A percentile compares a stretch with the other conserved stretches of the same genome.
Evolutionary conservation across 371 early-diverging fungal species (phyloP).

Genomic region (Choanephora cucurbitarum): DNA sequence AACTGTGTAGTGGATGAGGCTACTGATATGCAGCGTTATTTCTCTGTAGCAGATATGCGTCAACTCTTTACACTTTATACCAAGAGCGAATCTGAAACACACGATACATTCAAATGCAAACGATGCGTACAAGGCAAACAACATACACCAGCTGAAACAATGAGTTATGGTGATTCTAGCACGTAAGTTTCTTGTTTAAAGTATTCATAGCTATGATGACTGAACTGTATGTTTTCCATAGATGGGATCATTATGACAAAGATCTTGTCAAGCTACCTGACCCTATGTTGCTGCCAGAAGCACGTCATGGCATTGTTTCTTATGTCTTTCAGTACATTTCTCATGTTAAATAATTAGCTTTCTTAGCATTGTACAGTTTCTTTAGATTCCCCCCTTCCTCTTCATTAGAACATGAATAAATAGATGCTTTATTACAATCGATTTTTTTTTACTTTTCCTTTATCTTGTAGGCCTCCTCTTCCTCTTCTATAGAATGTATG

Average conservation of each 20-base stretch:
- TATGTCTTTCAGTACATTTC: slow-evolving; percentile 93
- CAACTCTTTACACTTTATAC: slow-evolving; percentile 84
- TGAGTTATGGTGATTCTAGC: slow-evolving; percentile 76
- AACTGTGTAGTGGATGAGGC: slow-evolving; percentile 95
- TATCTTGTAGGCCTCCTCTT: too few relatives aligned
- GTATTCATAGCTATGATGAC: neutral
- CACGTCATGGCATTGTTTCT: slow-evolving; percentile 71
- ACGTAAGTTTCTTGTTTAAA: slow-evolving; percentile 41
- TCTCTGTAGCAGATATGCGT: slow-evolving; percentile 86
- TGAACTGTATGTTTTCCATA: slow-evolving; percentile 19
- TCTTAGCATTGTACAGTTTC: too few relatives aligned
- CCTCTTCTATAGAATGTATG: too few relatives aligned
- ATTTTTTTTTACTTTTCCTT: too few relatives aligned
- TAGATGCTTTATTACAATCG: too few relatives aligned
- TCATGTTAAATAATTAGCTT: slow-evolving; percentile 47
- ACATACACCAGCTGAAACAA: slow-evolving; percentile 66
- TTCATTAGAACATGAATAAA: neutral
- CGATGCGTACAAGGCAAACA: slow-evolving; percentile 85
- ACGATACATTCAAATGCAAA: slow-evolving; percentile 93
- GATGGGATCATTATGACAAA: slow-evolving; percentile 89
- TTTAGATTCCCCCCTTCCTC: too few relatives aligned
- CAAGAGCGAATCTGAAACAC: slow-evolving; percentile 87
- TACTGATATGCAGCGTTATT: slow-evolving; percentile 89
- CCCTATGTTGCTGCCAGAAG: slow-evolving; percentile 72
- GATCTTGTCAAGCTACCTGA: slow-evolving; percentile 77